phyloP scores from a whole-genome alignment of 441 rosid genomes.

The Erysimum cheiri region DNA sequence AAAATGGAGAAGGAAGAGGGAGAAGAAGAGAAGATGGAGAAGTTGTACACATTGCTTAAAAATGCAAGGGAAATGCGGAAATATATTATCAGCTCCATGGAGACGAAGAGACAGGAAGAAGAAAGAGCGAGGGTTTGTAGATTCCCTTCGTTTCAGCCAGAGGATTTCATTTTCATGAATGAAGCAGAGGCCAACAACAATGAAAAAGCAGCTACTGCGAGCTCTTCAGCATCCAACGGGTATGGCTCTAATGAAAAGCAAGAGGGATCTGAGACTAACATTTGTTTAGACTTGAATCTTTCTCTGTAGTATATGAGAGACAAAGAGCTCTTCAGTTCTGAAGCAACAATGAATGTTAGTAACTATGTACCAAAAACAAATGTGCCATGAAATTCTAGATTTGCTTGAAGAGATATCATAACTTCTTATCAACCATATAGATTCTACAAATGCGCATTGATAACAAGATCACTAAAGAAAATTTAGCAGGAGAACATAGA shows the following conservation, averaged over 20 bases:
- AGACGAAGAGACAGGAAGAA: conserved; percentile 37
- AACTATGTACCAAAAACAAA: conserved; percentile 10
- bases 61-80: conserved; percentile 55
- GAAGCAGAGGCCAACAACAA: conserved; percentile 16
- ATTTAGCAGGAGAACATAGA: conserved; percentile 1
- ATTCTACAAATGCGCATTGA: conserved; percentile 4
- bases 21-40: conserved; percentile 56
- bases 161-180: conserved; percentile 52
- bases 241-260: conserved; percentile 29
- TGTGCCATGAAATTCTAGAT: not conserved
- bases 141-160: conserved; percentile 55
- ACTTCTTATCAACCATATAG: conserved; percentile 5
- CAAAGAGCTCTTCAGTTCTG: conserved; percentile 12
- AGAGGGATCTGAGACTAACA: conserved; percentile 34
- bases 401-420: not conserved
- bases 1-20: conserved; percentile 51
- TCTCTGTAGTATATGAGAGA: conserved; percentile 50
- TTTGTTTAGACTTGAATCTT: conserved; percentile 64
- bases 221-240: conserved; percentile 36
- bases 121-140: conserved; percentile 38
- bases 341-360: conserved; percentile 25
- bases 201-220: conserved; percentile 24
- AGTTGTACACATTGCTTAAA: conserved; percentile 64
- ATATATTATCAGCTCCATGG: conserved; percentile 35
- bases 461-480: conserved; percentile 4